phyloP scores from a whole-genome alignment of 2,329 filamentous ascomycete genomes.

The Botryotinia narcissicola region DNA sequence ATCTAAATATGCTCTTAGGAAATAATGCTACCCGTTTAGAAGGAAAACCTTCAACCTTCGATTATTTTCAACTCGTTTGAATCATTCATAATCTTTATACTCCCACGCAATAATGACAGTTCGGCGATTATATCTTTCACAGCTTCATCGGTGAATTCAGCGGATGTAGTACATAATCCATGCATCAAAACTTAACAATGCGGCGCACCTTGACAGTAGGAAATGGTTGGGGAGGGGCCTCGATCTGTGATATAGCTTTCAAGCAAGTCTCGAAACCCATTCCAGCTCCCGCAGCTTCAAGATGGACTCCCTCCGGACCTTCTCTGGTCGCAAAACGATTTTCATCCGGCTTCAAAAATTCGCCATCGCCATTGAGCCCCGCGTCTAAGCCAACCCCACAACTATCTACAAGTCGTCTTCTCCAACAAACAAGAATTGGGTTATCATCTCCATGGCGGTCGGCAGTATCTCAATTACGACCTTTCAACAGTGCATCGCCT shows the following conservation, averaged over 20 bases:
- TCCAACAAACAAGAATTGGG: constrained; percentile 23
- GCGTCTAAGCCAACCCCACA: constrained; percentile 23
- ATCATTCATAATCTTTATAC: not conserved
- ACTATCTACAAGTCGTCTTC: constrained; percentile 22
- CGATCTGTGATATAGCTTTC: constrained; percentile 31
- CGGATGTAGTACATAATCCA: constrained; percentile 25
- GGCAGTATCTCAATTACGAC: constrained; percentile 34
- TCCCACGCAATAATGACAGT: constrained; percentile 32
- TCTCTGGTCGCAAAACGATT: constrained; percentile 21
- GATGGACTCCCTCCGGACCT: constrained; percentile 17
- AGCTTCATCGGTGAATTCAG: constrained; percentile 35
- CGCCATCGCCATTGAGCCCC: constrained; percentile 20
- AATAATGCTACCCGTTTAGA: not conserved
- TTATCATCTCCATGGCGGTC: constrained; percentile 34
- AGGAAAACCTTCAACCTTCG: not conserved
- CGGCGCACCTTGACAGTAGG: constrained; percentile 29
- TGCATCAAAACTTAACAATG: constrained; percentile 29
- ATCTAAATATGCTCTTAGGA: not conserved
- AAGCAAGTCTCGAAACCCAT: constrained; percentile 27
- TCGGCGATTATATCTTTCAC: constrained; percentile 26
- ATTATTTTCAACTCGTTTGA: not conserved
- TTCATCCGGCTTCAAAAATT: constrained; percentile 26
- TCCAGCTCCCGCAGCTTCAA: constrained; percentile 21
- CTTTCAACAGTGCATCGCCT: constrained; percentile 33
- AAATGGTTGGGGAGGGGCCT: constrained; percentile 29